Conservation (phyloP, 2,329 filamentous ascomycete genomes). For the Exophiala sp. region DNA sequence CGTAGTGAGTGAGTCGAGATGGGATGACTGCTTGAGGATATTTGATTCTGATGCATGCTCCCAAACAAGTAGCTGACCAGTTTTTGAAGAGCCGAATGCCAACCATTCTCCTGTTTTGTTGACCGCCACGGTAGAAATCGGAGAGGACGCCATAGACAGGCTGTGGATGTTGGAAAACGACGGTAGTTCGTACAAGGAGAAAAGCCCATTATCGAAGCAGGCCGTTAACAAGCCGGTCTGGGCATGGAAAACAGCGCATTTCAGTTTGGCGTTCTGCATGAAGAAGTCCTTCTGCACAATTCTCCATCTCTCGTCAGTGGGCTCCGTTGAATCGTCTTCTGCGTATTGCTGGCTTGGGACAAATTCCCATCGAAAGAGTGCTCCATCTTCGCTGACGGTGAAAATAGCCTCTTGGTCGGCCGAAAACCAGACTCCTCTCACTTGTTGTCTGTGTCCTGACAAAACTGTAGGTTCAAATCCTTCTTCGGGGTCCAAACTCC, state of each 20-base stretch:
- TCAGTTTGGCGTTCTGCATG: constrained; percentile 81
- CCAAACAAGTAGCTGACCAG: constrained; percentile 96
- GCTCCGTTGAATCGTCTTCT: constrained; percentile 55
- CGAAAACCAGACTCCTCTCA: constrained; percentile 95
- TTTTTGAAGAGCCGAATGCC: constrained; percentile 89
- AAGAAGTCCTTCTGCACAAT: constrained; percentile 91
- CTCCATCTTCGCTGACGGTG: constrained; percentile 95
- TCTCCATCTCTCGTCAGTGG: constrained; percentile 71
- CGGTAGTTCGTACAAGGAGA: constrained; percentile 91
- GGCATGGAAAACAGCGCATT: constrained; percentile 84
- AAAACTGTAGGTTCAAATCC: constrained; percentile 85
- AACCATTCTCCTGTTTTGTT: constrained; percentile 96
- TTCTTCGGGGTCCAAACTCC: constrained; percentile 82
- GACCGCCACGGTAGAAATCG: constrained; percentile 90
- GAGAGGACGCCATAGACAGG: constrained; percentile 84
- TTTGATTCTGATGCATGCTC: constrained; percentile 99
- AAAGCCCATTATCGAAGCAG: constrained; percentile 90
- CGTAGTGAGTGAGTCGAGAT: constrained; percentile 92
- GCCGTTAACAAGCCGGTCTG: constrained; percentile 87
- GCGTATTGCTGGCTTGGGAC: constrained; percentile 53
- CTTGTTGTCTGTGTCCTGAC: constrained; percentile 81
- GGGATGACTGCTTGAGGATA: constrained; percentile 94
- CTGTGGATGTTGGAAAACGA: constrained; percentile 95
- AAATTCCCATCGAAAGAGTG: constrained; percentile 90
- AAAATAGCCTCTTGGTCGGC: constrained; percentile 92